A percentile compares a stretch with the other conserved stretches of the same genome.
Conservation (phyloP, 805 yeast genomes). For the Myxozyma monticola region DNA sequence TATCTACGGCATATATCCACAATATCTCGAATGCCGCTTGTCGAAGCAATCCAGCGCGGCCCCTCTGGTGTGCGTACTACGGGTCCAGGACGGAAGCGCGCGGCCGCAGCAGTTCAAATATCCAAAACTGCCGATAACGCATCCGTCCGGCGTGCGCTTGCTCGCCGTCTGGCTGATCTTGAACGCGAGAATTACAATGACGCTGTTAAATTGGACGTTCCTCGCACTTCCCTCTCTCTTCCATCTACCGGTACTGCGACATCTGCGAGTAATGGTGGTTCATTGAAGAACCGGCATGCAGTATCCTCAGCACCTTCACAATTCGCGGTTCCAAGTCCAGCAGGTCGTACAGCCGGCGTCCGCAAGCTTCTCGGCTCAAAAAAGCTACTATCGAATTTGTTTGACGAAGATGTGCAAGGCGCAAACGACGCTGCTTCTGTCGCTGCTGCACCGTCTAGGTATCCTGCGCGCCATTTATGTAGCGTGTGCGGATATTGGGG, state of each 20-base stretch:
- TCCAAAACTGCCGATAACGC: conserved; percentile 7
- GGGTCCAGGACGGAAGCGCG: conserved; percentile 6
- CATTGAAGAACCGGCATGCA: no score
- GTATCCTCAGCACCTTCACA: no score
- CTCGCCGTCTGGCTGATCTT: conserved; percentile 34
- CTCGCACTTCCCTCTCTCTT: no score
- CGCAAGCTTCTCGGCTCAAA: conserved; percentile 42
- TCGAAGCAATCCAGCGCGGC: conserved; percentile 6
- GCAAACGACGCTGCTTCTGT: conserved; percentile 36
- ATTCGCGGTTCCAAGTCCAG: conserved; percentile 1
- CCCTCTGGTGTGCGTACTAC: not conserved
- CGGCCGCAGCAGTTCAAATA: conserved; percentile 2
- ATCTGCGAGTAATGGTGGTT: not conserved
- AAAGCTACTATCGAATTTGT: conserved; percentile 42
- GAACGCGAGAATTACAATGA: conserved; percentile 43
- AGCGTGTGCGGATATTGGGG: conserved; percentile 46
- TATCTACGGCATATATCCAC: no score
- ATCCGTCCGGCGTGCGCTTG: conserved; percentile 16
- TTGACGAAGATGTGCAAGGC: conserved; percentile 44
- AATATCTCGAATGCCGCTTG: conserved; percentile 19
- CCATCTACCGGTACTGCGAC: not conserved
- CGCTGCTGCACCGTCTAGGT: conserved; percentile 40
- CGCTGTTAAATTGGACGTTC: conserved; percentile 38
- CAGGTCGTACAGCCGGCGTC: conserved; percentile 29
- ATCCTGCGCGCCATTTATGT: conserved; percentile 42